These are phyloP conservation scores for Pugionium cornutum DNA, from an alignment of 345 rosid genomes.

Conservation along the genomic window DNA sequence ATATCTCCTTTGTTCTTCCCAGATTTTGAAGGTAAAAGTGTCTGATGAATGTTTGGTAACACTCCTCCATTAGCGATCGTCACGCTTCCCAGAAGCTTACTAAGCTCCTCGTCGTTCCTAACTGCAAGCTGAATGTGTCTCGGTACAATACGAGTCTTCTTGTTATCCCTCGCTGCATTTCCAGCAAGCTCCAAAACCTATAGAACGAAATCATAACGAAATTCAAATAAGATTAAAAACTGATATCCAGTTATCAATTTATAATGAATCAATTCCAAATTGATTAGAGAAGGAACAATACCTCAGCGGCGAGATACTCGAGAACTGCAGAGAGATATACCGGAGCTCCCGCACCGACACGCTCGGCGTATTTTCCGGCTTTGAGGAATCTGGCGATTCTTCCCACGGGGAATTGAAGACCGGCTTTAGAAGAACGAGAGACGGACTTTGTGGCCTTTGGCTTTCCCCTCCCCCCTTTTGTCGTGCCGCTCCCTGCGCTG, in stretches of 20 bases:
- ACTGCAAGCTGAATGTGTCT: constrained; percentile 80
- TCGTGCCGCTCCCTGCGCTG: constrained; percentile 29
- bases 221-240: too few relatives aligned
- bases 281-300: background rate
- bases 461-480: constrained; percentile 66
- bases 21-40: constrained; percentile 53
- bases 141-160: constrained; percentile 69
- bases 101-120: constrained; percentile 73
- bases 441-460: constrained; percentile 60
- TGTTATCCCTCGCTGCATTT: constrained; percentile 78
- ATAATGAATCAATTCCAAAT: background rate
- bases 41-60: constrained; percentile 62
- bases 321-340: constrained; percentile 80
- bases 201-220: background rate
- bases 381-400: constrained; percentile 75
- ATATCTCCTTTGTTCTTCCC: constrained; percentile 61
- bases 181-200: constrained; percentile 79
- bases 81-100: constrained; percentile 65
- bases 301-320: constrained; percentile 88
- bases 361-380: constrained; percentile 60
- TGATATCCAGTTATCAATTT: too few relatives aligned
- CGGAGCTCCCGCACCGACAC: constrained; percentile 51
- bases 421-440: constrained; percentile 65
- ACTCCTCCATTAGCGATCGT: constrained; percentile 83
- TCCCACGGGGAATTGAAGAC: constrained; percentile 77